Conservation (phyloP, 163 green algal species). For the Scenedesmus sp. region DNA sequence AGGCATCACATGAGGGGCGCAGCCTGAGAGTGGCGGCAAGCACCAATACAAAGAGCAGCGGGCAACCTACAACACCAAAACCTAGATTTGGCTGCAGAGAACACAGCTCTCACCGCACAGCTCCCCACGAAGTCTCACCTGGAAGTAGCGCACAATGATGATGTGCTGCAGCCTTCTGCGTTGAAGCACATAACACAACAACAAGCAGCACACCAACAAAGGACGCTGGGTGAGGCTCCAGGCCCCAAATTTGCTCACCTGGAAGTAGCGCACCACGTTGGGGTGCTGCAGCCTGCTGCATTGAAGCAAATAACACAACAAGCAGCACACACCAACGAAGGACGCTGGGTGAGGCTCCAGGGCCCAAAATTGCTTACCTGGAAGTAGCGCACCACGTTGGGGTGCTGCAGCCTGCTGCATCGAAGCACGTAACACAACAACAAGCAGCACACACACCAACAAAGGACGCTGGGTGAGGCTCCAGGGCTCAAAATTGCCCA, state of each 20-base stretch:
- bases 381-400: slow-evolving; percentile 94
- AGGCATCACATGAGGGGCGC: too few relatives aligned
- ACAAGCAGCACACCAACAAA: background rate
- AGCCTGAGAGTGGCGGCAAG: too few relatives aligned
- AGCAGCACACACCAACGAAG: too few relatives aligned
- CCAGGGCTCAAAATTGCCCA: slow-evolving; percentile 30
- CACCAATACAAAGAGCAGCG: too few relatives aligned
- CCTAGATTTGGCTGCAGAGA: too few relatives aligned
- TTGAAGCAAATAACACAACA: too few relatives aligned
- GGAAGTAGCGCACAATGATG: slow-evolving; percentile 94
- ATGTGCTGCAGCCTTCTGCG: slow-evolving; percentile 86
- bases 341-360: background rate
- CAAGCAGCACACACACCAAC: too few relatives aligned
- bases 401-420: slow-evolving; percentile 86
- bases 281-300: slow-evolving; percentile 88
- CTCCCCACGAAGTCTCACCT: slow-evolving; percentile 63
- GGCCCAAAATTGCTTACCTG: slow-evolving; percentile 67
- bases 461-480: background rate
- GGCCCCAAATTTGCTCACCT: slow-evolving; percentile 64
- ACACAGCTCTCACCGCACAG: too few relatives aligned
- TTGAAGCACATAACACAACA: background rate
- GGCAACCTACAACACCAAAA: background rate
- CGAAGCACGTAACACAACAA: too few relatives aligned
- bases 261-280: slow-evolving; percentile 94
- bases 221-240: too few relatives aligned